Percentiles rank a stretch among this genome's conserved stretches.
Evolutionary conservation across 2,329 filamentous ascomycete species (phyloP).

Genomic region (Taxawa tesnikishii): DNA sequence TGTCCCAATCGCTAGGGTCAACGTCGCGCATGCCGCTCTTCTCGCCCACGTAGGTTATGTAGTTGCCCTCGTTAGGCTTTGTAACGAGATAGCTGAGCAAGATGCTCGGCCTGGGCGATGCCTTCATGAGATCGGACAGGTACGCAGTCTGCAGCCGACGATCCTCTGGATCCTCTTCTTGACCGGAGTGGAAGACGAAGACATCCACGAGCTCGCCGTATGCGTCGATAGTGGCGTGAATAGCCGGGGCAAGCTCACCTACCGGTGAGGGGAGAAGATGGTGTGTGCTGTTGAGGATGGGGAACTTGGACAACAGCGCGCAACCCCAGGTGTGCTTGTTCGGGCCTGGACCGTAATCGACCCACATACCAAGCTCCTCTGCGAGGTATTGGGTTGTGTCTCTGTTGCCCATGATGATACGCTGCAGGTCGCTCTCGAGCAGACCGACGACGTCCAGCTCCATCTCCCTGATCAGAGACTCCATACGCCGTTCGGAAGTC

Average conservation of each 20-base stretch:
- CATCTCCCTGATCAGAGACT: conserved; percentile 55
- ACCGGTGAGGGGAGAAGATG: conserved; percentile 88
- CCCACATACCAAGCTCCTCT: conserved; percentile 96
- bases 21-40: conserved; percentile 90
- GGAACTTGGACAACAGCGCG: conserved; percentile 90
- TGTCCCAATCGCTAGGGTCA: conserved; percentile 81
- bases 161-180: conserved; percentile 93
- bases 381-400: conserved; percentile 91
- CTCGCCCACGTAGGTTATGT: conserved; percentile 86
- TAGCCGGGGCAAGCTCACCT: conserved; percentile 88
- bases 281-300: conserved; percentile 92
- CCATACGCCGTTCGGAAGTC: conserved; percentile 87
- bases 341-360: conserved; percentile 90
- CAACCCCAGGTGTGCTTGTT: conserved; percentile 99
- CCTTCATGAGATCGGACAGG: conserved; percentile 77
- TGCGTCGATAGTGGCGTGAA: conserved; percentile 89
- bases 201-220: conserved; percentile 86
- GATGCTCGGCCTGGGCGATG: conserved; percentile 65
- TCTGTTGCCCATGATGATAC: conserved; percentile 99
- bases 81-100: conserved; percentile 88
- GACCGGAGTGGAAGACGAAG: conserved; percentile 96
- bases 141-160: conserved; percentile 78
- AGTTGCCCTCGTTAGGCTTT: conserved; percentile 82
- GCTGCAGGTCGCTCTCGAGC: conserved; percentile 82
- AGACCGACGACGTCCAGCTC: conserved; percentile 96